Conservation (phyloP, 2,329 filamentous ascomycete species). For the Stemphylium vesicarium region DNA sequence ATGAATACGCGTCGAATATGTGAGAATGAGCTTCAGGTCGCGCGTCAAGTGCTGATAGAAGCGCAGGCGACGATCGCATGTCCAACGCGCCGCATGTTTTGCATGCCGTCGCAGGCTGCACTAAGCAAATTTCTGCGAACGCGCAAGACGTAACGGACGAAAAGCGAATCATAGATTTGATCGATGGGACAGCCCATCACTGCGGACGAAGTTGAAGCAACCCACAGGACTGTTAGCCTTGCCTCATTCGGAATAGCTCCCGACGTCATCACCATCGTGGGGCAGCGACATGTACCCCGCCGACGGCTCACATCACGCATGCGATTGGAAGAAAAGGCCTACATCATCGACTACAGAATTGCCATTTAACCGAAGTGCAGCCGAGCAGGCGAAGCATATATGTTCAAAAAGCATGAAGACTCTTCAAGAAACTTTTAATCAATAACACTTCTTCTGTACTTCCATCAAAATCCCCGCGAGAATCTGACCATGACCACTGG, state of each 20-base stretch:
- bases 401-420: neutral
- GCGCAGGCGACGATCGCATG: neutral
- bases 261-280: conserved; percentile 25
- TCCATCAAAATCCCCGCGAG: neutral
- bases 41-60: too few relatives aligned
- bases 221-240: conserved; percentile 17
- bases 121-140: too few relatives aligned
- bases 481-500: conserved; percentile 49
- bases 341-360: conserved; percentile 7
- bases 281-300: conserved; percentile 18
- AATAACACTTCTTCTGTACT: neutral
- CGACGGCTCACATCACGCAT: conserved; percentile 1
- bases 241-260: conserved; percentile 20
- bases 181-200: too few relatives aligned
- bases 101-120: neutral
- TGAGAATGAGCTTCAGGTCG: too few relatives aligned
- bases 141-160: too few relatives aligned
- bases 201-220: neutral
- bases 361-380: conserved; percentile 28
- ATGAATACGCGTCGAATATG: too few relatives aligned
- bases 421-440: neutral
- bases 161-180: too few relatives aligned
- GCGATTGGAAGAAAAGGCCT: conserved; percentile 14
- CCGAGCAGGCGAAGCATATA: conserved; percentile 3
- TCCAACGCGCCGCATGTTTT: neutral